Evolutionary conservation across 2,329 filamentous ascomycete species (phyloP).

Genomic region (Penicillium hesseltinei): DNA sequence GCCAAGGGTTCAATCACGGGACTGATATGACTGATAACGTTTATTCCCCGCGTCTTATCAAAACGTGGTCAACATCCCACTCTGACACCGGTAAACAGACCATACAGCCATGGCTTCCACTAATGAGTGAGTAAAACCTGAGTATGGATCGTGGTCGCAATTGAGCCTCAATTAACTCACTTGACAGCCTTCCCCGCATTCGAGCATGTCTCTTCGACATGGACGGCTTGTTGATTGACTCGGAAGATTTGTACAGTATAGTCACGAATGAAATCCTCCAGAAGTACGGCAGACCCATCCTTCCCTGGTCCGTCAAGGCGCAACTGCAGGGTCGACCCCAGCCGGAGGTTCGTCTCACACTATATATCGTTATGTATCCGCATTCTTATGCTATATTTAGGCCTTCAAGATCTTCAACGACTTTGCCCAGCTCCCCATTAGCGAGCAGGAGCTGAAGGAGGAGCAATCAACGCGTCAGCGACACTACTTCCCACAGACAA

Average conservation of each 20-base stretch:
- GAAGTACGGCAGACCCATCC: conserved; percentile 66
- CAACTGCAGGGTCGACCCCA: conserved; percentile 70
- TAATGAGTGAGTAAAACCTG: neutral
- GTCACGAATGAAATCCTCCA: conserved; percentile 79
- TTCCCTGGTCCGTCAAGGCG: conserved; percentile 96
- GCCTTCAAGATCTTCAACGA: conserved; percentile 65
- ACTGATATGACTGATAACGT: conserved; percentile 23
- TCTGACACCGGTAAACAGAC: neutral
- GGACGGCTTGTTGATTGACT: conserved; percentile 93
- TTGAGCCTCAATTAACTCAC: conserved; percentile 1
- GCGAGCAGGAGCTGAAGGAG: conserved; percentile 62
- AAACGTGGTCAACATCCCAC: conserved; percentile 9
- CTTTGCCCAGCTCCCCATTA: conserved; percentile 84
- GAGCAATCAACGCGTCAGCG: conserved; percentile 64
- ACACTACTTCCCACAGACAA: conserved; percentile 69
- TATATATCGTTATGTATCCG: neutral
- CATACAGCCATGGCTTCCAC: conserved; percentile 13
- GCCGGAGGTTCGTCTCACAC: conserved; percentile 45
- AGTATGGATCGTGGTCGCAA: neutral
- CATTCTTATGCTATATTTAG: conserved; percentile 30
- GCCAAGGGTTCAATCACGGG: conserved; percentile 19
- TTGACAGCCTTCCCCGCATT: conserved; percentile 68
- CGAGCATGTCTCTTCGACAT: conserved; percentile 97
- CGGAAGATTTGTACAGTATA: conserved; percentile 83
- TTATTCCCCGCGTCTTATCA: conserved; percentile 15